Percentiles rank a stretch among this genome's conserved stretches.
These are phyloP conservation scores for Paraurostyla sp. DNA, from an alignment of 73 alveolate species.

Conservation along the genomic window DNA sequence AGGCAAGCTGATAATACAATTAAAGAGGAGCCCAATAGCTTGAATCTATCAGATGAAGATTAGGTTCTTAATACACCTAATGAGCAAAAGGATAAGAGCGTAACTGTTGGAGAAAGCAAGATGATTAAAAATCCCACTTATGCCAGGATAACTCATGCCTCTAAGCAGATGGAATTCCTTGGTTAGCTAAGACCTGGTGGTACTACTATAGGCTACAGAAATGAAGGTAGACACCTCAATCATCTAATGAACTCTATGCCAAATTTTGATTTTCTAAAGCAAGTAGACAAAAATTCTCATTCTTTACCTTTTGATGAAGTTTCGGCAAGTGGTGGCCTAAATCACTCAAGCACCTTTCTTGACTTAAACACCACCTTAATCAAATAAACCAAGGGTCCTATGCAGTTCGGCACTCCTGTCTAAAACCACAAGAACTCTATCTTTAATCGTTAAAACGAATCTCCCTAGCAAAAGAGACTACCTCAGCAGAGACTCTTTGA, in stretches of 20 bases:
- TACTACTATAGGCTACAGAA: not conserved
- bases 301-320: conserved; percentile 10
- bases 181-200: not conserved
- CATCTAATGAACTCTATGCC: conserved; percentile 46
- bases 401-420: not conserved
- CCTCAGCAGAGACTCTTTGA: conserved; percentile 12
- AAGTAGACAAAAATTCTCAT: not conserved
- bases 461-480: no score
- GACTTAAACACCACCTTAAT: not conserved
- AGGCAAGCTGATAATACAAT: not conserved
- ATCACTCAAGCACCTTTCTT: not conserved
- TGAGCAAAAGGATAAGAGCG: conserved; percentile 24
- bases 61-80: not conserved
- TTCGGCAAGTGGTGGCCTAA: not conserved
- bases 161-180: conserved; percentile 20
- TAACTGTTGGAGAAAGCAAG: not conserved
- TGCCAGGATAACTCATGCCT: conserved; percentile 40
- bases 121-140: conserved; percentile 42
- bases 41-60: conserved; percentile 43
- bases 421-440: not conserved
- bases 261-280: not conserved
- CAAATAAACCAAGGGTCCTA: not conserved
- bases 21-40: not conserved
- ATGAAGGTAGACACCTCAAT: not conserved
- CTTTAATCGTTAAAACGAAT: no score